These are phyloP conservation scores for Leccinum sublutescens DNA, from an alignment of 768 basidiomycete species.

Conservation along the genomic window DNA sequence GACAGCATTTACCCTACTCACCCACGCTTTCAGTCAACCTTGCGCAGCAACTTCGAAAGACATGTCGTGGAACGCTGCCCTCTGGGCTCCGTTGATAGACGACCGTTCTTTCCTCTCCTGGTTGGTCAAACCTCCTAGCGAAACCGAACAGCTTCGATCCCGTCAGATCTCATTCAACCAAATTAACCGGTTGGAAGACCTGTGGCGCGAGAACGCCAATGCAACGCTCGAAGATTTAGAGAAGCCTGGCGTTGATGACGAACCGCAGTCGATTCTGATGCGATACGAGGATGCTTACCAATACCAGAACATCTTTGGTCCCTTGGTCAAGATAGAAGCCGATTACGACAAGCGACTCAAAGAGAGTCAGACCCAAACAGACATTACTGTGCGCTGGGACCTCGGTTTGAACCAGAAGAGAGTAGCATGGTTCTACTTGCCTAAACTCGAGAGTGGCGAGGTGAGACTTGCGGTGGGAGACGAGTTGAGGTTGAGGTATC, in stretches of 20 bases:
- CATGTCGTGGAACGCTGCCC: slow-evolving; percentile 96
- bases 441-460: slow-evolving; percentile 97
- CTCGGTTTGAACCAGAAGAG: slow-evolving; percentile 97
- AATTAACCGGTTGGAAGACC: slow-evolving; percentile 94
- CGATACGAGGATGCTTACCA: slow-evolving; percentile 99
- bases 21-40: slow-evolving; percentile 67
- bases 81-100: slow-evolving; percentile 99
- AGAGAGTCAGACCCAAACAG: slow-evolving; percentile 97
- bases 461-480: slow-evolving; percentile 96
- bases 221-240: slow-evolving; percentile 97
- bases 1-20: neutral
- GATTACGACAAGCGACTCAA: slow-evolving; percentile 98
- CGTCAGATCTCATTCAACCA: slow-evolving; percentile 96
- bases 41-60: slow-evolving; percentile 97
- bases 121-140: slow-evolving; percentile 96
- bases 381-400: slow-evolving; percentile 96
- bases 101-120: slow-evolving; percentile 99
- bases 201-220: slow-evolving; percentile 95
- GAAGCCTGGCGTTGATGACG: slow-evolving; percentile 96
- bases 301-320: slow-evolving; percentile 99
- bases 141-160: slow-evolving; percentile 93
- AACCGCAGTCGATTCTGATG: slow-evolving; percentile 86
- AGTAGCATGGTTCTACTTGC: slow-evolving; percentile 96
- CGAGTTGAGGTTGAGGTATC: slow-evolving; percentile 86
- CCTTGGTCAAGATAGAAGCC: slow-evolving; percentile 98